These are phyloP conservation scores for Boletus pseudopeckii DNA, from an alignment of 768 basidiomycete genomes.

Conservation along the genomic window DNA sequence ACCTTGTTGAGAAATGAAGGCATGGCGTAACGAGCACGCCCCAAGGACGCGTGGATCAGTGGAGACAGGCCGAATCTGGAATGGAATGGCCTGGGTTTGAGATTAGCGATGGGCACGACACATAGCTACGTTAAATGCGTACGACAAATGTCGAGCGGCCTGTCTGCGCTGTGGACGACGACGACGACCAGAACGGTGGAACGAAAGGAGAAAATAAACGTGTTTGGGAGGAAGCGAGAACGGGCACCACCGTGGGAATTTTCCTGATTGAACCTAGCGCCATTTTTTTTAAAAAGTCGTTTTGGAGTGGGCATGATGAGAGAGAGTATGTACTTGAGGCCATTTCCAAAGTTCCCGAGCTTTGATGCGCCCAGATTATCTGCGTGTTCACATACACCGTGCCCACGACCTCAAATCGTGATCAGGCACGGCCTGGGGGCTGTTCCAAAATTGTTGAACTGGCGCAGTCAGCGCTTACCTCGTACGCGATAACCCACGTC, in stretches of 20 bases:
- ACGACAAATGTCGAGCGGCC: conserved; percentile 1
- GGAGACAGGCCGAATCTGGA: conserved; percentile 5
- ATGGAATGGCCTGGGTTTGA: neutral
- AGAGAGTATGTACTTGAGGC: too few species aligned
- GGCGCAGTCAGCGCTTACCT: conserved; percentile 17
- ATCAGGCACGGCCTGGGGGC: conserved; percentile 25
- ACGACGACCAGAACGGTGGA: neutral
- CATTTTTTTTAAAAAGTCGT: too few species aligned
- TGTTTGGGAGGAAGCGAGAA: neutral
- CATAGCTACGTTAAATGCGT: neutral
- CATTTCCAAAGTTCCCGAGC: too few species aligned
- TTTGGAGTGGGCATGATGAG: too few species aligned
- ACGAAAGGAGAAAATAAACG: conserved; percentile 1
- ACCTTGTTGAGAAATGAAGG: conserved; percentile 76
- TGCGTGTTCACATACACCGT: too few species aligned
- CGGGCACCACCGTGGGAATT: conserved; percentile 12
- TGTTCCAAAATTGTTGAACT: conserved; percentile 13
- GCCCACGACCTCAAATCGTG: neutral
- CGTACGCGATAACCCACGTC: conserved; percentile 3
- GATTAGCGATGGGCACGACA: conserved; percentile 3
- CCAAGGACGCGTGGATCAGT: conserved; percentile 11
- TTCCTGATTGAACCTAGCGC: too few species aligned
- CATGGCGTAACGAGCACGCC: conserved; percentile 33
- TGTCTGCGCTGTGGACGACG: neutral
- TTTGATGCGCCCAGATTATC: neutral